Evolutionary conservation across 23 red algal genomes (phyloP).

Genomic region (Gracilariopsis chorda): DNA sequence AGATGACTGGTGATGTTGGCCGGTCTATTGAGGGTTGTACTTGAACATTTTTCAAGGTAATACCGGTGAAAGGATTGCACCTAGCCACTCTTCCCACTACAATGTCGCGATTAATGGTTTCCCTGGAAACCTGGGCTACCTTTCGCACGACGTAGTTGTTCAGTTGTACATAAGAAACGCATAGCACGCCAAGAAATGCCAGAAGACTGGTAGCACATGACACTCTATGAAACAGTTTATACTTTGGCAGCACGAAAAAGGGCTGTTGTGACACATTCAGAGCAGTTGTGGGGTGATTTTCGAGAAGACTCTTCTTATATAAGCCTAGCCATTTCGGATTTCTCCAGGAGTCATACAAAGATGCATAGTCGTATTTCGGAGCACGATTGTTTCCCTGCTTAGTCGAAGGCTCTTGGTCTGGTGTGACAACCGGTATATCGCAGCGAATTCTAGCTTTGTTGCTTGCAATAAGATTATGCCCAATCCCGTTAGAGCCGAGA

Average conservation of each 20-base stretch:
- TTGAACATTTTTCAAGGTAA: constrained; percentile 26
- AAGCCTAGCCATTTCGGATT: background rate
- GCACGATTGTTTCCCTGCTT: too few species aligned
- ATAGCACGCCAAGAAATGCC: background rate
- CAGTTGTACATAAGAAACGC: background rate
- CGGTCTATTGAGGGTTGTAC: background rate
- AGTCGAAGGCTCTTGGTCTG: too few species aligned
- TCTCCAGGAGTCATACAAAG: background rate
- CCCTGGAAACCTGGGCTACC: background rate
- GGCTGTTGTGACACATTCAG: background rate
- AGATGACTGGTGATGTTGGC: constrained; percentile 29
- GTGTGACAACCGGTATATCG: too few species aligned
- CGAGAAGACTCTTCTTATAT: background rate
- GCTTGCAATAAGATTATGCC: too few species aligned
- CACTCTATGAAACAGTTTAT: background rate
- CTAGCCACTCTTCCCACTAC: constrained; percentile 17
- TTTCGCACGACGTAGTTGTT: background rate
- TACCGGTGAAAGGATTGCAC: constrained; percentile 40
- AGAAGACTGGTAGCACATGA: background rate
- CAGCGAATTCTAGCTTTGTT: too few species aligned
- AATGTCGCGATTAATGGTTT: background rate
- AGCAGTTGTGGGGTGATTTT: background rate
- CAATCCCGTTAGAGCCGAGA: too few species aligned
- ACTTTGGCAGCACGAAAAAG: background rate
- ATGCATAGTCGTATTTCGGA: background rate